Percentiles rank a stretch among this genome's conserved stretches.
Conservation (phyloP, 2,329 filamentous ascomycete species). For the Cordyceps militaris region DNA sequence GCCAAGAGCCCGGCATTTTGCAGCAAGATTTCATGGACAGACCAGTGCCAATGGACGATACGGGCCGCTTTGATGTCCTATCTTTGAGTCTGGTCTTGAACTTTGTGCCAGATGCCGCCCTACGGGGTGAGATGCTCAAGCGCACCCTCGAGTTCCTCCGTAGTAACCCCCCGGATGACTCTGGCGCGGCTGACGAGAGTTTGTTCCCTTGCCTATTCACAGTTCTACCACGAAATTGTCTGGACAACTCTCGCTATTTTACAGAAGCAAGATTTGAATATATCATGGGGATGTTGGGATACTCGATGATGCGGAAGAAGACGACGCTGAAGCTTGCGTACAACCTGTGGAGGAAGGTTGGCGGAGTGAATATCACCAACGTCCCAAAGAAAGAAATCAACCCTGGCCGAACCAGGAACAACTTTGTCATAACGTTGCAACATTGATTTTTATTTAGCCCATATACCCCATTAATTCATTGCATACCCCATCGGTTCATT, state of each 20-base stretch:
- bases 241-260: conserved; percentile 86
- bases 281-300: conserved; percentile 76
- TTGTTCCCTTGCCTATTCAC: conserved; percentile 71
- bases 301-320: conserved; percentile 58
- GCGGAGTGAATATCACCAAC: neutral
- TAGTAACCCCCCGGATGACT: conserved; percentile 8
- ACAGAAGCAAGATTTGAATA: conserved; percentile 59
- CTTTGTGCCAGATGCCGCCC: conserved; percentile 72
- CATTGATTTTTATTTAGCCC: conserved; percentile 3
- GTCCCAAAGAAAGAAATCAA: conserved; percentile 65
- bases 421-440: conserved; percentile 74
- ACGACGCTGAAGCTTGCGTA: conserved; percentile 79
- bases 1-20: conserved; percentile 70
- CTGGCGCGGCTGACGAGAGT: conserved; percentile 16
- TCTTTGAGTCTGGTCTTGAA: conserved; percentile 91
- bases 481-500: neutral
- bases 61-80: conserved; percentile 76
- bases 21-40: conserved; percentile 94
- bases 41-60: conserved; percentile 56
- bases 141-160: conserved; percentile 66
- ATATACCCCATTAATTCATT: neutral
- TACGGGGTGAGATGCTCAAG: conserved; percentile 77
- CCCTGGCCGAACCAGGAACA: conserved; percentile 72
- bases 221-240: conserved; percentile 80
- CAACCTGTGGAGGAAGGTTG: conserved; percentile 66